A percentile compares a stretch with the other conserved stretches of the same genome.
Conservation (phyloP, 1,139 yeast species). For the Kurtzmaniella quercitrusa region DNA sequence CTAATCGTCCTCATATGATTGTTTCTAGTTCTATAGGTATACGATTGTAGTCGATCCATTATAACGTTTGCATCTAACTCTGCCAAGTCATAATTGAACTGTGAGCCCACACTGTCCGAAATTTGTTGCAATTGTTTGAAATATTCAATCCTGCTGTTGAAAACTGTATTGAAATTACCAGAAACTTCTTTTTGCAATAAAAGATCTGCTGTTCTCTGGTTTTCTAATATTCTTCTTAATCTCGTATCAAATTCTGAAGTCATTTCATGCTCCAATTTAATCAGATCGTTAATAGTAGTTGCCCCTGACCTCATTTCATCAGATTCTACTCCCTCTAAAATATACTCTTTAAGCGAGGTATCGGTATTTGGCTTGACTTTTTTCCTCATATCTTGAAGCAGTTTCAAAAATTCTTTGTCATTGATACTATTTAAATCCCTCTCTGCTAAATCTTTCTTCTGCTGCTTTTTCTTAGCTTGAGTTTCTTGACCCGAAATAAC, state of each 20-base stretch:
- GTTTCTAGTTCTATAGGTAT: conserved; percentile 8
- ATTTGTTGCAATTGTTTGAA: conserved; percentile 80
- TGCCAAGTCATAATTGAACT: conserved; percentile 18
- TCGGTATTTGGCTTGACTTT: conserved; percentile 26
- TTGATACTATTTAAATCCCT: conserved; percentile 22
- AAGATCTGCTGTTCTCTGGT: conserved; percentile 36
- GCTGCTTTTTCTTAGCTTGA: conserved; percentile 19
- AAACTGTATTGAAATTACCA: conserved; percentile 56
- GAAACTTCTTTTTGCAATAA: conserved; percentile 46
- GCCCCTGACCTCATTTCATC: conserved; percentile 9
- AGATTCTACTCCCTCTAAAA: conserved; percentile 17
- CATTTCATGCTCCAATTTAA: conserved; percentile 15
- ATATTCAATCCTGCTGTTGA: conserved; percentile 74
- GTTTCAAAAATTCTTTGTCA: conserved; percentile 22
- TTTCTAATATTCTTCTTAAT: conserved; percentile 30
- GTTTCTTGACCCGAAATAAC: conserved; percentile 24
- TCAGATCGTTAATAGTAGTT: conserved; percentile 1
- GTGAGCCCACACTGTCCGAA: conserved; percentile 66
- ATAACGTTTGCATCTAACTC: conserved; percentile 1
- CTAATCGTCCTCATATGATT: conserved; percentile 24
- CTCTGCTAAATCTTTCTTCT: conserved; percentile 21
- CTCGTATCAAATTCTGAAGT: conserved; percentile 20
- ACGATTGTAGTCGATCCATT: background rate
- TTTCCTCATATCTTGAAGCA: conserved; percentile 28
- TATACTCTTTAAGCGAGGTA: conserved; percentile 28